Base-by-base conservation (phyloP, 495 filamentous ascomycete species). In the Pseudomonodictys pantanalensis region DNA sequence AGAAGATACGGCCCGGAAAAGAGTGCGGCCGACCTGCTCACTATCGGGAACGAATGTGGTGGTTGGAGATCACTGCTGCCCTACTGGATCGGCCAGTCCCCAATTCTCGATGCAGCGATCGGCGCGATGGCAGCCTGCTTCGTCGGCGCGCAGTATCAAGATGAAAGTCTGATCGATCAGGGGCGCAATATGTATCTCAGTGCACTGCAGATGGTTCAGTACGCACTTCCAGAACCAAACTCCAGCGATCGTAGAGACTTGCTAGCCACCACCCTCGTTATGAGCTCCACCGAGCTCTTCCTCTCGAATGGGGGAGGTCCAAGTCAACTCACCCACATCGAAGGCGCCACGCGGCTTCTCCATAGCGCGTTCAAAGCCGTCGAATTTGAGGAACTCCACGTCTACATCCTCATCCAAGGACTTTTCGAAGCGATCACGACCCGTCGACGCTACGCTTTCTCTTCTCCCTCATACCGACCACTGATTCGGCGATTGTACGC, bases 71-170 rank as follows among this genome's bases (percentile, higher is more conserved):
- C 42, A 5, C 56, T 55, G 3, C 28, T 65, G 7, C 41, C 54
- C 25, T 12, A 5, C 20, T 65, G 62, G 62, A 15, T 60, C 6
- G 49, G 49, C 6, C 11, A 46, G 12, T 65, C 55, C 1, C 33
- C 49, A 15, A 42, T 65, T n/a, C 38, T 65, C 2, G 62, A 65
- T 24, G 52, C 55, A 5, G 62, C 62, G 9, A 65, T 65, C 38
- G 30, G 47, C 10, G 55, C 62, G 17, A 25, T 65, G 1, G 28
- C 39, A 25, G 28, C 62, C 10, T 26, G 38, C 22, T 65, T 65
- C 20, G 30, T 60, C n/a, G 62, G 62, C 2, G 51, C 32, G 1
- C 55, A 60, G 35, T 59, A 54, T 43, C 55, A 43, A 12, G 50
- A 65, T 25, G 48, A 43, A 1, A 43, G 26, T n/a, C 32, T 65